Percentiles rank a stretch among this genome's conserved stretches.
These are phyloP conservation scores for Alternaria postmessia DNA, from an alignment of 2,329 filamentous ascomycete species.

Conservation along the genomic window DNA sequence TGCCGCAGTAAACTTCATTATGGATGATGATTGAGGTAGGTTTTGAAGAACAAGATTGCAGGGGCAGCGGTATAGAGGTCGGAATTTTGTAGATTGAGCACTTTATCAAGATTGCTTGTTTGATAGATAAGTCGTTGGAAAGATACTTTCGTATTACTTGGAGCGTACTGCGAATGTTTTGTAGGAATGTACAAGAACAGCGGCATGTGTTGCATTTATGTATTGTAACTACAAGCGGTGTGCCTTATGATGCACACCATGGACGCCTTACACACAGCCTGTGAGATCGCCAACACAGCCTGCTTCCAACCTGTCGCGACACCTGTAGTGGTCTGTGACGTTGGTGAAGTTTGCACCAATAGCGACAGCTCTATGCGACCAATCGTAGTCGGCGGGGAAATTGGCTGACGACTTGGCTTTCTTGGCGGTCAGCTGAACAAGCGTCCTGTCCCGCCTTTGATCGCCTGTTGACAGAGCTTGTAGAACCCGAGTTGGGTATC, in stretches of 20 bases:
- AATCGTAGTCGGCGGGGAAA: constrained; percentile 16
- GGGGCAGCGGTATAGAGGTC: not conserved
- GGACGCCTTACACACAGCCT: constrained; percentile 18
- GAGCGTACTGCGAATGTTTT: not conserved
- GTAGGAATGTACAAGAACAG: not conserved
- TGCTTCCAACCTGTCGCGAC: constrained; percentile 9
- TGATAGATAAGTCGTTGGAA: not conserved
- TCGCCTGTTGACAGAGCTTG: not conserved
- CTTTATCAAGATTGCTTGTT: not conserved
- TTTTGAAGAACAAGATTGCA: not conserved
- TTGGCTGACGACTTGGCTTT: constrained; percentile 27
- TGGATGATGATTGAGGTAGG: constrained; percentile 1
- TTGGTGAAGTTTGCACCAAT: constrained; percentile 10
- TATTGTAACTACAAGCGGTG: not conserved
- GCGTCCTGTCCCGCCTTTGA: not conserved
- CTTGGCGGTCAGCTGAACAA: constrained; percentile 17
- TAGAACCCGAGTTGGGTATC: not conserved
- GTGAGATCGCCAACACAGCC: constrained; percentile 31
- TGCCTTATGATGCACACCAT: not conserved
- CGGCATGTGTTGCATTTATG: not conserved
- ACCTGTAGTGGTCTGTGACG: constrained; percentile 18
- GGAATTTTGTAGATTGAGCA: not conserved
- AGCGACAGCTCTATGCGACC: constrained; percentile 1
- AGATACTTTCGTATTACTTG: not conserved
- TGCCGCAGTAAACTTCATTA: constrained; percentile 38